Conservation (phyloP, 192 early-diverging fungal species). For the Pecoramyces ruminantium region DNA sequence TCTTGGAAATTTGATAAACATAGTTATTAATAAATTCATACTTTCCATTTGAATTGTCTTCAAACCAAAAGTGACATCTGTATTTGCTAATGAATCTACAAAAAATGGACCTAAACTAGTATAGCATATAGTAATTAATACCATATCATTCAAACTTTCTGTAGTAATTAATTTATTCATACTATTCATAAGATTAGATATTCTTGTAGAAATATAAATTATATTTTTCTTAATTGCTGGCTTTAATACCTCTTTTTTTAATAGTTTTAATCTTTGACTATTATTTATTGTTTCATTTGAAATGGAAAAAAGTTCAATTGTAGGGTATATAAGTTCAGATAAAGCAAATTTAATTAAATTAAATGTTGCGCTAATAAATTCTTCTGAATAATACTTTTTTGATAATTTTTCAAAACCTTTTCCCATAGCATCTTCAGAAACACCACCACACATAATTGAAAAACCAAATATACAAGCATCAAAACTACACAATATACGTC, state of each 20-base stretch:
- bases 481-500: not conserved
- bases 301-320: not conserved
- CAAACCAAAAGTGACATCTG: not conserved
- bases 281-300: not conserved
- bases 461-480: not conserved
- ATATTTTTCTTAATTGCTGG: not conserved
- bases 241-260: not conserved
- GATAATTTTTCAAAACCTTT: not conserved
- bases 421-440: not conserved
- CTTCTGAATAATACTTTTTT: not conserved
- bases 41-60: not conserved
- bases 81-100: not conserved
- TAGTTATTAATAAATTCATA: not conserved
- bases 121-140: not conserved
- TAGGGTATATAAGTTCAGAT: not conserved
- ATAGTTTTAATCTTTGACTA: not conserved
- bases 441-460: not conserved
- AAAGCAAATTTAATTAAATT: not conserved
- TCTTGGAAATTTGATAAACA: not conserved
- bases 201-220: not conserved
- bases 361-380: not conserved
- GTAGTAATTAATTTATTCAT: not conserved
- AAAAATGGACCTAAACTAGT: not conserved
- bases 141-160: not conserved
- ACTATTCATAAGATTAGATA: not conserved